These are phyloP conservation scores for Mariannaea elegans DNA, from an alignment of 2,329 filamentous ascomycete species.

Conservation along the genomic window DNA sequence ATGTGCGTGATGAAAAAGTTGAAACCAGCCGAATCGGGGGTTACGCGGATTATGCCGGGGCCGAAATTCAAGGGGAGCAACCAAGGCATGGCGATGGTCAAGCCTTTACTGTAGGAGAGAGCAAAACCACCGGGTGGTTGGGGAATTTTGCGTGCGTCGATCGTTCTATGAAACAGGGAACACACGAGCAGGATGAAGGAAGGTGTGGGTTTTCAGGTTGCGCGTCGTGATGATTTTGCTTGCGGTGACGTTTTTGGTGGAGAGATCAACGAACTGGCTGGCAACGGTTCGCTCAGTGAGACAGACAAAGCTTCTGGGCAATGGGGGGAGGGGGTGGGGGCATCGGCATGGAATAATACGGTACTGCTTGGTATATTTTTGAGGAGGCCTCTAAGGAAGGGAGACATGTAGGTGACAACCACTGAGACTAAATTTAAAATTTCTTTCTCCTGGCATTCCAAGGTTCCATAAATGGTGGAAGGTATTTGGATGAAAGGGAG, in stretches of 20 bases:
- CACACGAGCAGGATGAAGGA: background rate
- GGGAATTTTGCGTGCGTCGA: background rate
- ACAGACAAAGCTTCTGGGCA: background rate
- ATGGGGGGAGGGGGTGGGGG: too few species aligned
- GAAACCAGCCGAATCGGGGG: conserved; percentile 1
- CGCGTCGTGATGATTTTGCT: conserved; percentile 4
- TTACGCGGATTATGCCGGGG: conserved; percentile 10
- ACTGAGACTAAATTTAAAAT: conserved; percentile 22
- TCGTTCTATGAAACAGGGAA: background rate
- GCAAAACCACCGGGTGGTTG: background rate
- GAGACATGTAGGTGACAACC: background rate
- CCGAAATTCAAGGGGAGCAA: conserved; percentile 18
- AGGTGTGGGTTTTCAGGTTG: conserved; percentile 14
- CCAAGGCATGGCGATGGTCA: conserved; percentile 8
- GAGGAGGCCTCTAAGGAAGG: too few species aligned
- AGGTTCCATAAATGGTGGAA: conserved; percentile 7
- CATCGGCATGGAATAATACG: background rate
- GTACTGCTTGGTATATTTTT: too few species aligned
- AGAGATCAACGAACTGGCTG: conserved; percentile 5
- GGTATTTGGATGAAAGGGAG: conserved; percentile 3
- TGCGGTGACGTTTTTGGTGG: conserved; percentile 18
- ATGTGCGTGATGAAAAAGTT: background rate
- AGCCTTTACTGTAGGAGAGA: background rate
- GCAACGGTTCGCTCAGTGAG: too few species aligned
- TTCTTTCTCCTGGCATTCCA: conserved; percentile 18